Evolutionary conservation across 169 alveolate species (phyloP).

Genomic region (Eimeria maxima): DNA sequence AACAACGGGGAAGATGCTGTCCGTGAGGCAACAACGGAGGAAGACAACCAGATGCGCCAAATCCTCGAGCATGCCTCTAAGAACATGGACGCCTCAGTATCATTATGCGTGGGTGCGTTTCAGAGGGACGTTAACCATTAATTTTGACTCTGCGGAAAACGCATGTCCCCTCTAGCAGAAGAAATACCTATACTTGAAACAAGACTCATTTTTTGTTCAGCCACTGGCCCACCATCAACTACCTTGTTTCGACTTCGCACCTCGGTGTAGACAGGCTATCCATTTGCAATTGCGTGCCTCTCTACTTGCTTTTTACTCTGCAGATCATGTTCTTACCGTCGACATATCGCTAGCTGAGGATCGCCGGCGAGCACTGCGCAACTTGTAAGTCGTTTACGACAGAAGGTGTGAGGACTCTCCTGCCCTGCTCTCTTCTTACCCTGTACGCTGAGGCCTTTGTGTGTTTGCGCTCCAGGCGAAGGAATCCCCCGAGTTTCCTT

Average conservation of each 20-base stretch:
- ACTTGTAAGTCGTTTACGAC: slow-evolving; percentile 16
- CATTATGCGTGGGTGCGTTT: slow-evolving; percentile 69
- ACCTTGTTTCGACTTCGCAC: too few relatives aligned
- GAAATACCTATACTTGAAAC: too few relatives aligned
- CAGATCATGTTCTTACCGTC: slow-evolving; percentile 57
- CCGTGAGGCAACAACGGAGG: slow-evolving; percentile 50
- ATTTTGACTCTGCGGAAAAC: background rate
- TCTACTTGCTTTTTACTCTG: background rate
- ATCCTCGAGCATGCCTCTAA: slow-evolving; percentile 1
- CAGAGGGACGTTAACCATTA: background rate
- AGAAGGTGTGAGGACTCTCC: background rate
- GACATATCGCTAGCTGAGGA: slow-evolving; percentile 58
- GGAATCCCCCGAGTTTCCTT: slow-evolving; percentile 61
- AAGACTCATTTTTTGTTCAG: too few relatives aligned
- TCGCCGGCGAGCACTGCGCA: slow-evolving; percentile 43
- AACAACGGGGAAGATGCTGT: slow-evolving; percentile 21
- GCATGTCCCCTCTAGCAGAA: too few relatives aligned
- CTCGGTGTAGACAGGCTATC: too few relatives aligned
- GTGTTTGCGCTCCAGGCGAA: slow-evolving; percentile 23
- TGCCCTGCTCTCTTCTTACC: background rate
- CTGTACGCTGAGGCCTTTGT: background rate
- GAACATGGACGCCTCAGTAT: slow-evolving; percentile 31
- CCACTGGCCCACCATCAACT: too few relatives aligned
- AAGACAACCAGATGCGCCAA: slow-evolving; percentile 22
- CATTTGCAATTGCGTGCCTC: too few relatives aligned